These are phyloP conservation scores for Mortierella polycephala DNA, from an alignment of 371 early-diverging fungal species.

Conservation along the genomic window DNA sequence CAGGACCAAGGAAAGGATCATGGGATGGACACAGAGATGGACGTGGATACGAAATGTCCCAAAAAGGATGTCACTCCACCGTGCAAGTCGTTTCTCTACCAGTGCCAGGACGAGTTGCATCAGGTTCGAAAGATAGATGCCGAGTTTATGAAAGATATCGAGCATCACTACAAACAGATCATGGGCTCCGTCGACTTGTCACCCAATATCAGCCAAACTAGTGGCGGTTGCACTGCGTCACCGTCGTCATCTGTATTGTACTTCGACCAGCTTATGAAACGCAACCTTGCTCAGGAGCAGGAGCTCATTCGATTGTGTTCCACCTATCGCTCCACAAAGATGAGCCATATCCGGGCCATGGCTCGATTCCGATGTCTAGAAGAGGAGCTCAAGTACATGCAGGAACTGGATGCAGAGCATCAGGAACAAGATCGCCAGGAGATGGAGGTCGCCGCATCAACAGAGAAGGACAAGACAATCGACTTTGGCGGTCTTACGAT, in stretches of 20 bases:
- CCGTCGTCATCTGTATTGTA: not conserved
- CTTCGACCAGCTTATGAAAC: constrained; percentile 17
- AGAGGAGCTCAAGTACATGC: constrained; percentile 34
- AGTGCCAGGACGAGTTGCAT: constrained; percentile 21
- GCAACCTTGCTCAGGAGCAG: constrained; percentile 27
- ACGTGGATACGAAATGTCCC: constrained; percentile 8
- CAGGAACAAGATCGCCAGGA: not conserved
- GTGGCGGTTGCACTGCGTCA: not conserved
- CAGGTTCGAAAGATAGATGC: constrained; percentile 22
- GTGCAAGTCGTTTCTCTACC: constrained; percentile 21
- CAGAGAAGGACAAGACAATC: constrained; percentile 8
- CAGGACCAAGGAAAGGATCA: no score
- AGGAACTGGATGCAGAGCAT: constrained; percentile 13
- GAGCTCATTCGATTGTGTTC: constrained; percentile 44
- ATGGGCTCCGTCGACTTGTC: not conserved
- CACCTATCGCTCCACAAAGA: constrained; percentile 45
- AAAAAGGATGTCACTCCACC: not conserved
- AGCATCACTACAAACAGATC: constrained; percentile 11
- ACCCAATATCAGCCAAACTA: not conserved
- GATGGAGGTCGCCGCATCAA: constrained; percentile 2
- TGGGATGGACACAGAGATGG: constrained; percentile 1
- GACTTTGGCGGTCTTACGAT: constrained; percentile 28
- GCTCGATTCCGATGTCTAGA: constrained; percentile 42
- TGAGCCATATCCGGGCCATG: constrained; percentile 47
- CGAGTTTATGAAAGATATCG: constrained; percentile 6